A percentile compares a stretch with the other conserved stretches of the same genome.
phyloP scores from a whole-genome alignment of 768 basidiomycete species.

The Polyporus arcularius region DNA sequence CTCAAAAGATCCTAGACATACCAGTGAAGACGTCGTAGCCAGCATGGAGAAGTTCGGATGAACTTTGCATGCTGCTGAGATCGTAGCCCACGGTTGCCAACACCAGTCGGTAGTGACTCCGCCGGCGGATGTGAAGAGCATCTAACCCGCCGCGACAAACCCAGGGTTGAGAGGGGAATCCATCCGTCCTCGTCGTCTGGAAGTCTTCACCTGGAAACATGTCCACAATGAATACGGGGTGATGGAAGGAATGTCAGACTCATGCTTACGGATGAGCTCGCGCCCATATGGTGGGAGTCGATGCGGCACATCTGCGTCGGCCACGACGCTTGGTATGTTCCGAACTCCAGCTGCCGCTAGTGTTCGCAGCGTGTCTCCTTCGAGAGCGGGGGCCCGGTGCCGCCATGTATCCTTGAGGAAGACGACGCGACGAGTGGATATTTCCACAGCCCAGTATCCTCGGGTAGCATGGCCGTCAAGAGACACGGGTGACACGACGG shows the following conservation, averaged over 20 bases:
- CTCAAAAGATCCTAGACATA: not conserved
- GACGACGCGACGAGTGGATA: not conserved
- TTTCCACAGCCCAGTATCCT: constrained; percentile 13
- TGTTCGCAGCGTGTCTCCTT: not conserved
- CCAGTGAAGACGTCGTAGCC: constrained; percentile 5
- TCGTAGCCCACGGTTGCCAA: not conserved
- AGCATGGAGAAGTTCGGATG: constrained; percentile 1
- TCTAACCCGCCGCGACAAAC: not conserved
- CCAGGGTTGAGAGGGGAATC: not conserved
- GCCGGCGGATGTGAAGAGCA: not conserved
- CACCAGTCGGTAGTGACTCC: constrained; percentile 5
- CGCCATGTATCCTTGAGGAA: constrained; percentile 16
- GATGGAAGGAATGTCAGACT: not conserved
- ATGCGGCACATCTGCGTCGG: not conserved
- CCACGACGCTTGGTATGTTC: not conserved
- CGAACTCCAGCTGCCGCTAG: not conserved
- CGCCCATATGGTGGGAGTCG: no score
- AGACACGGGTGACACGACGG: constrained; percentile 4
- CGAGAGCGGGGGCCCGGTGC: not conserved
- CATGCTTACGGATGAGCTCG: not conserved
- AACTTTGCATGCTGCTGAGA: not conserved
- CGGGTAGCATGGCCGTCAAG: not conserved
- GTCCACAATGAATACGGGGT: not conserved
- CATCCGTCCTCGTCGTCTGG: not conserved
- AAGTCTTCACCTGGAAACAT: not conserved